These are phyloP conservation scores for Blastobotrys malaysiensis DNA, from an alignment of 1,139 yeast genomes.

Conservation along the genomic window DNA sequence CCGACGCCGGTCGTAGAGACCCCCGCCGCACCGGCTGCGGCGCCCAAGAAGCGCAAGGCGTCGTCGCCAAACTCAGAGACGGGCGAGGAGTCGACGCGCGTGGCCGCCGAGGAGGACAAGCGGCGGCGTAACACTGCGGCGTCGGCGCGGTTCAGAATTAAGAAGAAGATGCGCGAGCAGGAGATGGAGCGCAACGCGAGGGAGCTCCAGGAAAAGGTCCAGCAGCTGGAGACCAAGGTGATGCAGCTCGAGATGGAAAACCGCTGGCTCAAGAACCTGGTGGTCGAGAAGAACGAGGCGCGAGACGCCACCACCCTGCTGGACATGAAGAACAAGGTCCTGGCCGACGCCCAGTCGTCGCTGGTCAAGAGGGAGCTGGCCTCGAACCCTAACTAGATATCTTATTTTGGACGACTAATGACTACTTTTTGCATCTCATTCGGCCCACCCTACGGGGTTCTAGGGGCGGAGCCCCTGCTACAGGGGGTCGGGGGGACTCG, in stretches of 20 bases:
- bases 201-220: slow-evolving; percentile 57
- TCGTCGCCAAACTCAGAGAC: slow-evolving; percentile 5
- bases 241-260: slow-evolving; percentile 80
- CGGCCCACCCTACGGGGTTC: no score
- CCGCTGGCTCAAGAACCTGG: slow-evolving; percentile 67
- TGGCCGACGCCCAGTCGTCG: slow-evolving; percentile 6
- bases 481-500: no score
- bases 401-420: neutral
- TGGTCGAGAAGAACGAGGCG: slow-evolving; percentile 54
- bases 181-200: slow-evolving; percentile 69
- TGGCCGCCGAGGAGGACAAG: slow-evolving; percentile 50
- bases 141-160: slow-evolving; percentile 71
- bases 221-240: slow-evolving; percentile 54
- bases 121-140: slow-evolving; percentile 77
- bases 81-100: slow-evolving; percentile 17
- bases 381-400: neutral
- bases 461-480: no score
- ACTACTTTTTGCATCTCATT: neutral
- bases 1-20: neutral
- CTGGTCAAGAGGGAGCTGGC: slow-evolving; percentile 2
- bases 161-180: slow-evolving; percentile 77
- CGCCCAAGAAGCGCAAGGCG: slow-evolving; percentile 13
- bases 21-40: neutral
- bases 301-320: slow-evolving; percentile 30
- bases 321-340: slow-evolving; percentile 25